phyloP scores from a whole-genome alignment of 2,329 filamentous ascomycete genomes.

The Dactylonectria estremocensis region DNA sequence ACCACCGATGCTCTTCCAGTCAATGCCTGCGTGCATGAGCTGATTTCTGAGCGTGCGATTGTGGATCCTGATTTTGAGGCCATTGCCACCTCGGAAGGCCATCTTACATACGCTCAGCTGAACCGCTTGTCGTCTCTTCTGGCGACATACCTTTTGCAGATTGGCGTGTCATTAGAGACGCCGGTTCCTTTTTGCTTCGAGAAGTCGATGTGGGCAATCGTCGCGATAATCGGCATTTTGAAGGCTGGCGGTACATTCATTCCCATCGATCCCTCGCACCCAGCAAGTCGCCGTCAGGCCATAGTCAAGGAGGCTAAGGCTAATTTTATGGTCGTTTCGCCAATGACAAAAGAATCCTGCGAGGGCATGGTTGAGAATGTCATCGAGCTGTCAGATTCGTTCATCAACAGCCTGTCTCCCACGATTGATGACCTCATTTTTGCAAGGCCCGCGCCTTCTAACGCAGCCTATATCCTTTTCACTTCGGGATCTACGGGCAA shows the following conservation, averaged over 20 bases:
- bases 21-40: constrained; percentile 35
- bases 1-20: constrained; percentile 4
- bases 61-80: constrained; percentile 27
- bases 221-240: constrained; percentile 52
- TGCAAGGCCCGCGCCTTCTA: background rate
- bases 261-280: constrained; percentile 56
- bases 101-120: constrained; percentile 40
- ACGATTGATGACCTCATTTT: background rate
- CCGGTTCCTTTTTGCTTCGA: constrained; percentile 31
- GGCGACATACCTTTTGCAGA: constrained; percentile 8
- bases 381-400: constrained; percentile 1
- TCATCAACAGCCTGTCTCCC: background rate
- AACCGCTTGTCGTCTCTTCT: constrained; percentile 19
- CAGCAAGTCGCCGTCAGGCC: constrained; percentile 39
- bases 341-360: constrained; percentile 3
- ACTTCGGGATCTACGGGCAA: constrained; percentile 70
- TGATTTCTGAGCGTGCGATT: constrained; percentile 32
- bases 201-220: constrained; percentile 32
- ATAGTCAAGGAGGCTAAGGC: background rate
- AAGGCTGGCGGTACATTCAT: constrained; percentile 51
- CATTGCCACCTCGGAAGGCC: constrained; percentile 45
- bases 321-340: background rate
- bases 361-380: background rate
- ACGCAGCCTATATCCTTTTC: constrained; percentile 60
- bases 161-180: constrained; percentile 18